phyloP scores from a whole-genome alignment of 2,329 filamentous ascomycete species.

The Torrubiella hemipterigena region DNA sequence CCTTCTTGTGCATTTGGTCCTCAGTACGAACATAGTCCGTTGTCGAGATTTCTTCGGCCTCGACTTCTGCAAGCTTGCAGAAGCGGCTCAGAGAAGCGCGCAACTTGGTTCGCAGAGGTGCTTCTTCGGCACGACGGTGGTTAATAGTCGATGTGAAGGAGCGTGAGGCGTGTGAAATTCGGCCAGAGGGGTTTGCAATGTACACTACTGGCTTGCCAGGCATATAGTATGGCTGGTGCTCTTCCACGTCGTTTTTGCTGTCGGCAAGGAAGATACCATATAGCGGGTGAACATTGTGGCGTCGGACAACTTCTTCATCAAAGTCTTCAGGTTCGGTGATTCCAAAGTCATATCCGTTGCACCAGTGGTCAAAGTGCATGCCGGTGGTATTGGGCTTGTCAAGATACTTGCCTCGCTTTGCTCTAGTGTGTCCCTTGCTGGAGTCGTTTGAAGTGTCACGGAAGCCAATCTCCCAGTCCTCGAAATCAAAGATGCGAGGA shows the following conservation, averaged over 20 bases:
- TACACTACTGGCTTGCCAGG: slow-evolving; percentile 36
- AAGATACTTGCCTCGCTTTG: slow-evolving; percentile 40
- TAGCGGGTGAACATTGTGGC: slow-evolving; percentile 37
- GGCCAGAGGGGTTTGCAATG: slow-evolving; percentile 32
- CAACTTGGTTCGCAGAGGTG: slow-evolving; percentile 21
- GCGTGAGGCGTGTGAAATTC: slow-evolving; percentile 36
- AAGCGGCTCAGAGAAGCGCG: slow-evolving; percentile 21
- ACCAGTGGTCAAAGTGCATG: slow-evolving; percentile 42
- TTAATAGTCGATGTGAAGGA: slow-evolving; percentile 23
- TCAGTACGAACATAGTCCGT: slow-evolving; percentile 20
- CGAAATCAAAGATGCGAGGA: slow-evolving; percentile 34
- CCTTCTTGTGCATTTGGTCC: slow-evolving; percentile 20
- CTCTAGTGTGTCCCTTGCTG: slow-evolving; percentile 37
- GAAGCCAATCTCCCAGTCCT: slow-evolving; percentile 45
- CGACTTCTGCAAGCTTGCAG: slow-evolving; percentile 22
- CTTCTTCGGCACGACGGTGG: slow-evolving; percentile 19
- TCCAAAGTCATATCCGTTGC: slow-evolving; percentile 40
- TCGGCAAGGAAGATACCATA: slow-evolving; percentile 38
- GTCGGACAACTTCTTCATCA: slow-evolving; percentile 36
- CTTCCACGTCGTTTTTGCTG: slow-evolving; percentile 32
- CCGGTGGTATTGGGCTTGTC: slow-evolving; percentile 40
- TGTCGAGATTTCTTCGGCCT: slow-evolving; percentile 19
- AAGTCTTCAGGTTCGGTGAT: slow-evolving; percentile 35
- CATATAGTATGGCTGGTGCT: slow-evolving; percentile 26
- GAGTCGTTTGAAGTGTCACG: slow-evolving; percentile 46